A percentile compares a stretch with the other conserved stretches of the same genome.
Evolutionary conservation across 371 early-diverging fungal species (phyloP).

Genomic region (Lichtheimia ornata): DNA sequence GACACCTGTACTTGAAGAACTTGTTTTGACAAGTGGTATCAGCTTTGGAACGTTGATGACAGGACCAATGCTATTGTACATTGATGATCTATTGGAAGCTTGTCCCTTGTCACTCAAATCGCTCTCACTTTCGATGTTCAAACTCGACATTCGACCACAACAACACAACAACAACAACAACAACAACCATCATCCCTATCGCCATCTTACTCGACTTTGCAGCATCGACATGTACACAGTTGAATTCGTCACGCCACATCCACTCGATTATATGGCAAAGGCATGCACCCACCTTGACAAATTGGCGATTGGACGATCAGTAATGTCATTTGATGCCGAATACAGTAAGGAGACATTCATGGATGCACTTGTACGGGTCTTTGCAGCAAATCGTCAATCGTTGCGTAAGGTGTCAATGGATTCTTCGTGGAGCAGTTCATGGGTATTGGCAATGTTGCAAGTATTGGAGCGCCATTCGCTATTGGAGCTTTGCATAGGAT

Average conservation of each 20-base stretch:
- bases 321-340: background rate
- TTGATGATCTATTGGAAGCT: background rate
- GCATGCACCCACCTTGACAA: background rate
- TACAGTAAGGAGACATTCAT: background rate
- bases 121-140: constrained; percentile 4
- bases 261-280: background rate
- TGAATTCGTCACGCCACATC: background rate
- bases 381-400: background rate
- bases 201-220: background rate
- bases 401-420: background rate
- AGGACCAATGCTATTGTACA: background rate
- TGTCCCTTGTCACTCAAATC: background rate
- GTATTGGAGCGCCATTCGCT: background rate
- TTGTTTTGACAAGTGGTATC: constrained; percentile 1
- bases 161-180: background rate
- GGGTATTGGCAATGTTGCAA: background rate
- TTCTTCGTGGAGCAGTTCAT: background rate
- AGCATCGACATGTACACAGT: background rate
- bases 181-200: background rate
- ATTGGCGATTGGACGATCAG: background rate
- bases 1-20: background rate
- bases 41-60: constrained; percentile 6
- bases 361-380: background rate
- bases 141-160: background rate
- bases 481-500: constrained; percentile 1